A percentile compares a stretch with the other conserved stretches of the same genome.
phyloP scores from a whole-genome alignment of 441 rosid species.

The Raphanus hybrid region DNA sequence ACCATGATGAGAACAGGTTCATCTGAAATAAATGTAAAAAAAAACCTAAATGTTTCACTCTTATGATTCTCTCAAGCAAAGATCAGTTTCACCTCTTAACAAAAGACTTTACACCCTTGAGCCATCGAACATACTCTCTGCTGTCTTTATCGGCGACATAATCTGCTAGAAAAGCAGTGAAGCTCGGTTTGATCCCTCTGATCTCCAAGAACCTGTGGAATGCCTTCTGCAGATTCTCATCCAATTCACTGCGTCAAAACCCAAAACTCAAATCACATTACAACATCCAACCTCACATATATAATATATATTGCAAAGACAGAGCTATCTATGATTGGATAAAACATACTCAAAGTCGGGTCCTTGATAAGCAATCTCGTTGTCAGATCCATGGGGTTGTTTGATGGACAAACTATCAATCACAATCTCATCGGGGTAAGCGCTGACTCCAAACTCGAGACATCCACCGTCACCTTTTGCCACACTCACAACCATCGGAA shows the following conservation, averaged over 20 bases:
- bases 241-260: conserved; percentile 60
- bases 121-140: conserved; percentile 69
- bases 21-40: not conserved
- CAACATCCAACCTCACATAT: not conserved
- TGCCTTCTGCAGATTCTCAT: conserved; percentile 80
- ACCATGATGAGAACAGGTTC: conserved; percentile 9
- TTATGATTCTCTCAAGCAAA: not conserved
- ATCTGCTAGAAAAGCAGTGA: conserved; percentile 56
- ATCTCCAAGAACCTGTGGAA: conserved; percentile 73
- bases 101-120: conserved; percentile 62
- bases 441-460: conserved; percentile 67
- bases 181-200: conserved; percentile 78
- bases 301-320: not conserved
- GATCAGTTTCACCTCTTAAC: conserved; percentile 44
- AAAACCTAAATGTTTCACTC: too few relatives aligned
- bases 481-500: conserved; percentile 66
- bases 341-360: conserved; percentile 70
- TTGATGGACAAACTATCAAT: conserved; percentile 65
- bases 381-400: conserved; percentile 44
- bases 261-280: conserved; percentile 10
- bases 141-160: conserved; percentile 64
- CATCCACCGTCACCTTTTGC: conserved; percentile 46
- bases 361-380: conserved; percentile 64
- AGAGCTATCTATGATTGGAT: not conserved
- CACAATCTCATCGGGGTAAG: conserved; percentile 56